These are phyloP conservation scores for Chlorella sp. DNA, from an alignment of 139 green algal species.

Conservation along the genomic window DNA sequence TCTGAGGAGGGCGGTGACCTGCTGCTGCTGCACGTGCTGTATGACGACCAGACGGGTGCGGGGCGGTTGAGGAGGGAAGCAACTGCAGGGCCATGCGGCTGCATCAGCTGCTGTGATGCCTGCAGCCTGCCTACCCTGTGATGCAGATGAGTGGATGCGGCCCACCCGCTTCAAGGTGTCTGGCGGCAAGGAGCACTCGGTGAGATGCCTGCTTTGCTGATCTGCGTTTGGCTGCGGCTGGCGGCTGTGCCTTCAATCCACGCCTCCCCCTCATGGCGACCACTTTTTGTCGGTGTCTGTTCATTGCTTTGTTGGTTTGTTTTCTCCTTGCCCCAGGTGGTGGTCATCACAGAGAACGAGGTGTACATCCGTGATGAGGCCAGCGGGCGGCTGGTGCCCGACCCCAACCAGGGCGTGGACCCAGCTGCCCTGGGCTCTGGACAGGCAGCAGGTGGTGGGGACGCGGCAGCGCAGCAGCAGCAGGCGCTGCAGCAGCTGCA, in stretches of 20 bases:
- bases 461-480: background rate
- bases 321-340: background rate
- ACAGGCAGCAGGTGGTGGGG: background rate
- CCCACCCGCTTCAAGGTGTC: background rate
- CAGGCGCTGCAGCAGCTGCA: background rate
- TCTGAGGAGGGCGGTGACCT: background rate
- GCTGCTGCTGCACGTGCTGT: constrained; percentile 15
- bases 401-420: background rate
- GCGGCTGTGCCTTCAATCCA: too few species aligned
- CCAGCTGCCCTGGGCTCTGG: background rate
- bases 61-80: too few species aligned
- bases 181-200: background rate
- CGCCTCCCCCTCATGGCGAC: too few species aligned
- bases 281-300: too few species aligned
- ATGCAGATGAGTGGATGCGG: constrained; percentile 25
- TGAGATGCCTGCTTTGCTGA: background rate
- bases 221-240: background rate
- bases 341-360: background rate
- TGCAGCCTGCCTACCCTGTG: background rate
- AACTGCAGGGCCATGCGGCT: background rate
- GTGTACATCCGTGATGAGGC: background rate
- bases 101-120: too few species aligned
- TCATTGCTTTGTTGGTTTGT: background rate
- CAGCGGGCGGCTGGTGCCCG: background rate
- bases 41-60: background rate